Evolutionary conservation across 352 stramenopile species (phyloP), one percentile per base, ranked within the genome.

Genomic region (Pythium rishiriense): DNA sequence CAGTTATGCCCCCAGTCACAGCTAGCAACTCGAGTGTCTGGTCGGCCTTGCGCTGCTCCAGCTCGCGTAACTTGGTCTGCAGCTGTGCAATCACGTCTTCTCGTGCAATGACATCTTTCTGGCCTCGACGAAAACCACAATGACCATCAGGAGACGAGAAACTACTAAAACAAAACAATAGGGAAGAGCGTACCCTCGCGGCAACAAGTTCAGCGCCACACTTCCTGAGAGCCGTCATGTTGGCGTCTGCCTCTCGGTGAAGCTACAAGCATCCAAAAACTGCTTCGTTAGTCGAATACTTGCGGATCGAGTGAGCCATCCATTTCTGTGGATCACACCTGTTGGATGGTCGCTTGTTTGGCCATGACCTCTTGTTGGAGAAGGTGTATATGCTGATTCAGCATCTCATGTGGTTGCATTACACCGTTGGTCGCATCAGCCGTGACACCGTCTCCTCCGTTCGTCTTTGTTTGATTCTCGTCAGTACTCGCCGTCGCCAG

Each of bases 201-300:
- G 73, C 65, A 9, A 90, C 73, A 28, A 94, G 78, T 48, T 93
- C 79, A 14, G 75, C 61, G 0, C 84, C 83, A 48, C 86, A 94
- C 17, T 54, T 74, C 47, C 83, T 74, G 15, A 95, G 80, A 8
- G 81, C 80, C 19, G 65, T 70, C 42, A 81, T 69, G 5, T 78
- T 75, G 25, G 64, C 72, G 3, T 91, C 85, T 33, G 84, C 22
- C 17, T 95, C 86, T 25, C 48, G 56, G 50, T 91, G 76, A 37
- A 95, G 64, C 83, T 94, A 48, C 19, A 14, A 39, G n/a, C 33
- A 39, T 7, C 15, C 7, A 11, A 37, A 28, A n/a, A 33, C 42
- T 4, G 9, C 25, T 37, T 25, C n/a, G 25, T 5, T 24, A 4
- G 41, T 41, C 25, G 45, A 4, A 10, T 14, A 19, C 5, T 17